phyloP scores from a whole-genome alignment of 2,329 filamentous ascomycete species.

The Exophiala aquamarina region DNA sequence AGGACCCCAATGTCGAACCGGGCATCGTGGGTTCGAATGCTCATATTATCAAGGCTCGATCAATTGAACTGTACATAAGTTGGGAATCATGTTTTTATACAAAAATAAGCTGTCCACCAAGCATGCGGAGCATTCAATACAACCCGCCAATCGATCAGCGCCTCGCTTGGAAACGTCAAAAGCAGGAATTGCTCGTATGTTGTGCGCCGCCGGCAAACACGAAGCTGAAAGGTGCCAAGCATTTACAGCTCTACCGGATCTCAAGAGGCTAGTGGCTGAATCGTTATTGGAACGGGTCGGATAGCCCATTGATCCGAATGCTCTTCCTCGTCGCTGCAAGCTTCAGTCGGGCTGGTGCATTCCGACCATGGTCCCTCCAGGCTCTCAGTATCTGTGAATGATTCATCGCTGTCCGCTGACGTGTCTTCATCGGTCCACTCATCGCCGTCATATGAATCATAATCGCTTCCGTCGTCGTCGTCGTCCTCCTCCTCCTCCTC shows the following conservation, averaged over 20 bases:
- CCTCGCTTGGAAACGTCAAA: constrained; percentile 2
- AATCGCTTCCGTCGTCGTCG: constrained; percentile 9
- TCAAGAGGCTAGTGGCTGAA: too few species aligned
- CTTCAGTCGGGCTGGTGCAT: constrained; percentile 12
- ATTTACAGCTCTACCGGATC: too few species aligned
- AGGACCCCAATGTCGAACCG: too few species aligned
- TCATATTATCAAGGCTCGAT: too few species aligned
- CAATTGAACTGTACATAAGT: constrained; percentile 7
- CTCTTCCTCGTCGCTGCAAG: constrained; percentile 10
- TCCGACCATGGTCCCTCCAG: constrained; percentile 12
- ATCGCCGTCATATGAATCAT: constrained; percentile 15
- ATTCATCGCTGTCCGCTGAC: constrained; percentile 19
- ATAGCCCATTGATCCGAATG: constrained; percentile 21
- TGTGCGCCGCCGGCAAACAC: constrained; percentile 3
- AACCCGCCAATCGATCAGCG: background rate
- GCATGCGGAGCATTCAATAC: too few species aligned
- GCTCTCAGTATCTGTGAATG: constrained; percentile 21
- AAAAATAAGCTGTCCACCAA: constrained; percentile 1
- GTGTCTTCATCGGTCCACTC: constrained; percentile 17
- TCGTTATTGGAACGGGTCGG: too few species aligned
- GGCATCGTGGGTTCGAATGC: too few species aligned
- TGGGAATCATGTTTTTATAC: constrained; percentile 5
- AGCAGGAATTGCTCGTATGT: background rate
- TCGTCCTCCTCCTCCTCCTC: constrained; percentile 2
- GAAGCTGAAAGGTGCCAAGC: constrained; percentile 18